These are phyloP conservation scores for Primulina huaijiensis DNA, from an alignment of 257 asterid species.

Conservation along the genomic window DNA sequence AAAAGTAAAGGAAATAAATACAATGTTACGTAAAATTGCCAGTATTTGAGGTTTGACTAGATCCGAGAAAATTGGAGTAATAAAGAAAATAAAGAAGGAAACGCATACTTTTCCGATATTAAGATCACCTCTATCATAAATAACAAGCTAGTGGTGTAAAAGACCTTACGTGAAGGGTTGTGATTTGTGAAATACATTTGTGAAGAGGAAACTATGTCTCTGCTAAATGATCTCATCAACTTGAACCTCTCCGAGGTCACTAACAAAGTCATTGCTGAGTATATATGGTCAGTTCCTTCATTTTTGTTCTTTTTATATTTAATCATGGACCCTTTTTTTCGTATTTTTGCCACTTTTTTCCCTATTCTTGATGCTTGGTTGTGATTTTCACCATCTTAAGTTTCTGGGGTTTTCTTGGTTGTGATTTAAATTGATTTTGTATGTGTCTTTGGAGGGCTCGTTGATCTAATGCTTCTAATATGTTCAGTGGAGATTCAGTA, in stretches of 20 bases:
- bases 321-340: too few relatives aligned
- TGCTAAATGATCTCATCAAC: conserved; percentile 57
- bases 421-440: background rate
- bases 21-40: too few relatives aligned
- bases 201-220: conserved; percentile 42
- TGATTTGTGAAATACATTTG: background rate
- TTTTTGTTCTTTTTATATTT: background rate
- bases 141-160: background rate
- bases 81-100: too few relatives aligned
- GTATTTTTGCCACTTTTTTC: background rate
- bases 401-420: conserved; percentile 3
- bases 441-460: too few relatives aligned
- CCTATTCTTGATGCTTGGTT: background rate
- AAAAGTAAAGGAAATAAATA: background rate
- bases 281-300: conserved; percentile 53
- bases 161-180: background rate
- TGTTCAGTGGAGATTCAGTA: background rate
- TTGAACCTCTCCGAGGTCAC: conserved; percentile 56
- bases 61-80: background rate
- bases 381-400: background rate
- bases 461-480: background rate
- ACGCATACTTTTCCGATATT: background rate
- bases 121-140: background rate
- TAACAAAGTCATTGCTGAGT: conserved; percentile 59
- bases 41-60: background rate